Evolutionary conservation across 1,284 basidiomycete species (phyloP), one percentile per base, ranked within the genome.

Genomic region (Boletus semigastroideus): DNA sequence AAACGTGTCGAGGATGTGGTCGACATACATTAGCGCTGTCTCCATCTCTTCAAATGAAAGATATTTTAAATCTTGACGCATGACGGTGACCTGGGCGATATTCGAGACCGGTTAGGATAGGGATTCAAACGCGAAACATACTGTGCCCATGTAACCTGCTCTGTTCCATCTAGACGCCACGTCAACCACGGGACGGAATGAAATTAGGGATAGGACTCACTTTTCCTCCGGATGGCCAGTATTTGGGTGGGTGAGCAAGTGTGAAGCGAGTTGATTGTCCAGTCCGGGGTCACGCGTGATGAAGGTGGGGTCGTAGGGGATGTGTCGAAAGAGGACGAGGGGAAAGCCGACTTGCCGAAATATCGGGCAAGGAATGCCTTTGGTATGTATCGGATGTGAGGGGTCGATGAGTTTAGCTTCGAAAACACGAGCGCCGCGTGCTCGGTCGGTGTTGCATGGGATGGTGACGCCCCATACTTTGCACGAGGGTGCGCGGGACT

Each of bases 21-120:
- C 62, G 12, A 58, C 55, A 14, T 63, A 64, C 56, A 60, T 61
- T 45, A 64, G 45, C n/a, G 53, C 58, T 4, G 62, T 66, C 44
- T 64, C 63, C 4, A 65, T 46, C 1, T 56, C 63, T 42, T 64
- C 64, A 2, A 56, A 55, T n/a, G 63, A 63, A 20, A 64, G 60
- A 0, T 56, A 19, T 11, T 57, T 61, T 41, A 52, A 53, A 36
- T 66, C 63, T 53, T 56, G 58, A 34, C 62, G 64, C 54, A 64
- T 65, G 27, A 63, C 51, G 5, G 56, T 64, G 40, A 65, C 65
- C 65, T 65, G 41, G 12, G 31, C 9, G 14, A 34, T 5, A 0
- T 45, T 52, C 39, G 19, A 42, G 16, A 22, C 17, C 20, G 22
- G 13, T 25, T n/a, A 1, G 11, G 14, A 20, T 16, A 10, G 10